Base-by-base conservation (phyloP, 305 asterid species). In the Rubia occidens region DNA sequence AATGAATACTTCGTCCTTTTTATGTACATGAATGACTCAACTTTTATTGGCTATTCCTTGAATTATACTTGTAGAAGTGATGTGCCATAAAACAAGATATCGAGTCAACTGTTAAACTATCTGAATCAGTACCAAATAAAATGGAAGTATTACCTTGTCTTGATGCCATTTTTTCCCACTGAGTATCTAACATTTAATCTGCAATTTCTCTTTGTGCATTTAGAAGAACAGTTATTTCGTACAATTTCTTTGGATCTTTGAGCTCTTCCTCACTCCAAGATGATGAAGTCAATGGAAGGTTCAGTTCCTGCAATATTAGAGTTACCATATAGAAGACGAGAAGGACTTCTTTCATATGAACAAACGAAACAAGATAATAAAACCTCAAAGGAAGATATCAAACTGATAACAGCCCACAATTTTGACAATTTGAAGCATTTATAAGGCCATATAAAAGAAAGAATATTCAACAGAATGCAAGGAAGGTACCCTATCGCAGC, bases 91-190 rank as follows among this genome's bases (percentile, higher is more conserved):
- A 60, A 60, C 15, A 26, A 61, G 15, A 15, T 58, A 15, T 21
- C 8, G 15, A 20, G 5, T 26, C 11, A 37, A 62, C 20, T 15
- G 14, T 10, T 32, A 11, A 62, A 7, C 43, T 15, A 61, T 15
- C n/a, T 61, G 45, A 14, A 32, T 3, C 26, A 13, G 13, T 54
- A 51, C 71, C 47, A 53, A 7, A 54, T 68, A 2, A 37, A 17
- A 6, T 35, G 53, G 15, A 44, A 21, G 63, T 11, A 65, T 82
- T 62, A 88, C 97, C 97, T 88, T 93, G 74, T 86, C 90, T 82
- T 90, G 89, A 26, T 96, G 96, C 97, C 98, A 93, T 87, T 6
- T 83, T 83, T 76, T 88, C 96, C 98, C 98, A 92, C 78, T 92
- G 98, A n/a, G 86, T 75, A 69, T 92, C 97, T 82, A 92, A 74